Conservation (phyloP, 2,329 filamentous ascomycete species). For the Fusarium sp. region DNA sequence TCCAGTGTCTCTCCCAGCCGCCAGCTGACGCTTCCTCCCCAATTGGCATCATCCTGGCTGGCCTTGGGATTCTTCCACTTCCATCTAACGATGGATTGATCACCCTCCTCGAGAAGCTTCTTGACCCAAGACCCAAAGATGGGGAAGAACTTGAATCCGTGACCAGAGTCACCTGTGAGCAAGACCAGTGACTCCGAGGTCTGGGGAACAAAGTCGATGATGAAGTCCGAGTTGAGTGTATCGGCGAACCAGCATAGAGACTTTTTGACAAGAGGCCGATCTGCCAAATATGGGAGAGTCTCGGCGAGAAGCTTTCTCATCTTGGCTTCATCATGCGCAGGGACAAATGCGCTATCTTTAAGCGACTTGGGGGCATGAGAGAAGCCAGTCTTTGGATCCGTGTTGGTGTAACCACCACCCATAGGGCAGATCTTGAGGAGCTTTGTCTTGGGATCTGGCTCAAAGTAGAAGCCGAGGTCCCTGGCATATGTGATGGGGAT, state of each 20-base stretch:
- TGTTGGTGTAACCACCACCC: conserved; percentile 68
- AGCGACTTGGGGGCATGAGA: conserved; percentile 52
- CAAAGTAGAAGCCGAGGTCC: conserved; percentile 74
- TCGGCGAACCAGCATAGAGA: conserved; percentile 74
- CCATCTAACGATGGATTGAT: not conserved
- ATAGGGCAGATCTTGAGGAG: conserved; percentile 71
- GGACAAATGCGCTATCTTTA: conserved; percentile 61
- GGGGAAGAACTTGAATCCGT: conserved; percentile 73
- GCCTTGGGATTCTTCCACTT: not conserved
- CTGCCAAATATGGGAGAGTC: conserved; percentile 64
- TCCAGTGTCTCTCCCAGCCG: not conserved
- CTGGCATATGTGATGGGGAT: conserved; percentile 72
- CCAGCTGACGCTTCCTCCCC: not conserved
- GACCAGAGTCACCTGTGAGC: conserved; percentile 69
- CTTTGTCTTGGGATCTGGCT: conserved; percentile 69
- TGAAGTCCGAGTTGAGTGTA: conserved; percentile 69
- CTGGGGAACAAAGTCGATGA: conserved; percentile 68
- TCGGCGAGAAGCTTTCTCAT: conserved; percentile 59
- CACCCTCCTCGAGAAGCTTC: conserved; percentile 52
- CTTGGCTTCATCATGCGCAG: conserved; percentile 60
- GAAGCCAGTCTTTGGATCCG: conserved; percentile 43
- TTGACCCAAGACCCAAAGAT: conserved; percentile 67
- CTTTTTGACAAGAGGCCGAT: conserved; percentile 66
- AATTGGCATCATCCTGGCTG: not conserved
- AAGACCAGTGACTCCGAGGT: conserved; percentile 61